Evolutionary conservation across 139 green algal genomes (phyloP).

Genomic region (Pleodorina starrii): DNA sequence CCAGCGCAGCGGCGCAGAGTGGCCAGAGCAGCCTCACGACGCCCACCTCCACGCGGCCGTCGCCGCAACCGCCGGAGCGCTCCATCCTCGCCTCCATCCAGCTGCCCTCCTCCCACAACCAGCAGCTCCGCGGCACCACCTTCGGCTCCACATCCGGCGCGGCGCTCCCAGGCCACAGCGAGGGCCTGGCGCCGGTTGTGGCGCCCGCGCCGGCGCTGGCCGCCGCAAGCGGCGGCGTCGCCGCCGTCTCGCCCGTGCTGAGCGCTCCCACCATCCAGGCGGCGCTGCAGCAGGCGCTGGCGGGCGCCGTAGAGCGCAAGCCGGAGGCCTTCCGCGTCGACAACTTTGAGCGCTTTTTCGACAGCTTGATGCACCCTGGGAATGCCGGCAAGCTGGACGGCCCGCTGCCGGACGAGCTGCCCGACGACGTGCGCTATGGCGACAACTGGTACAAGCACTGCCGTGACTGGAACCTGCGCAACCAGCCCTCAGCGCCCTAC

Average conservation of each 20-base stretch:
- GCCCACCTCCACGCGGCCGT: not conserved
- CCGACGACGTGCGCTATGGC: conserved; percentile 25
- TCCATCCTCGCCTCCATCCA: conserved; percentile 46
- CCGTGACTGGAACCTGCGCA: conserved; percentile 30
- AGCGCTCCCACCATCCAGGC: not conserved
- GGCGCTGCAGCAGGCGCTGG: conserved; percentile 33
- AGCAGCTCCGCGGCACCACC: not conserved
- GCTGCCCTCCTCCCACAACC: not conserved
- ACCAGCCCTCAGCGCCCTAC: conserved; percentile 13
- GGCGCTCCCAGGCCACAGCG: not conserved
- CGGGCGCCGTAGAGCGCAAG: not conserved
- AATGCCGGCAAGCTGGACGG: conserved; percentile 40
- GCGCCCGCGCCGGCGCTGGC: not conserved
- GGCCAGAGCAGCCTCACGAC: conserved; percentile 2
- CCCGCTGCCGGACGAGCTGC: conserved; percentile 39
- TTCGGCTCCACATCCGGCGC: not conserved
- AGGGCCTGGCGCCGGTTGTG: not conserved
- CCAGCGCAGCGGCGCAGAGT: not conserved
- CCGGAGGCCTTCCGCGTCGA: conserved; percentile 23
- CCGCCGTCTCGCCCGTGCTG: not conserved
- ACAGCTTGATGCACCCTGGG: conserved; percentile 48
- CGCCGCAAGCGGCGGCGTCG: not conserved
- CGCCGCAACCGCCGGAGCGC: not conserved
- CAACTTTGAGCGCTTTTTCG: conserved; percentile 36
- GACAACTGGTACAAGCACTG: conserved; percentile 24